phyloP scores from a whole-genome alignment of 352 stramenopile species.

The Globisporangium ultimum region DNA sequence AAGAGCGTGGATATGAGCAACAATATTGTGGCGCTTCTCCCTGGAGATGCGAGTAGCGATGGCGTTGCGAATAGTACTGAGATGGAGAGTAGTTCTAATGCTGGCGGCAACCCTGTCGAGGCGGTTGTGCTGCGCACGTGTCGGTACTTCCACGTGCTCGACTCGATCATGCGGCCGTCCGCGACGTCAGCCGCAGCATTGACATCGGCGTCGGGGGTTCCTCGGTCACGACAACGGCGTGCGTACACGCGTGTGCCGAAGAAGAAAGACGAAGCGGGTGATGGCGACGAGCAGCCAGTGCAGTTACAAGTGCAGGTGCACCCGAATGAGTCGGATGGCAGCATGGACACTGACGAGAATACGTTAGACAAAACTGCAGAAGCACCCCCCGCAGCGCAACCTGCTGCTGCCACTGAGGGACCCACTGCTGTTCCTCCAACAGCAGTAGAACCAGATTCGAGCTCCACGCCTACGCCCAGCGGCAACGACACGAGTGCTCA shows the following conservation, averaged over 20 bases:
- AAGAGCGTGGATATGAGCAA: constrained; percentile 12
- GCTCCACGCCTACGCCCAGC: no score
- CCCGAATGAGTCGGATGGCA: no score
- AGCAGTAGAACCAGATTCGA: neutral
- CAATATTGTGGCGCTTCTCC: no score
- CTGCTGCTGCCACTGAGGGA: no score
- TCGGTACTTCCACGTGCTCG: constrained; percentile 67
- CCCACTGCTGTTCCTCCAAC: no score
- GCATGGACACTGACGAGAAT: no score
- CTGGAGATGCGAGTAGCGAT: no score
- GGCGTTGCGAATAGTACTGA: neutral
- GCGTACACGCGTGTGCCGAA: neutral
- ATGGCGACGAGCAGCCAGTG: no score
- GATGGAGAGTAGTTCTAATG: neutral
- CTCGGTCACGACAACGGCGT: no score
- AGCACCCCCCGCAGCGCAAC: neutral
- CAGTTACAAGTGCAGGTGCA: no score
- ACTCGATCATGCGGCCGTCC: constrained; percentile 46
- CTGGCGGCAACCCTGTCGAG: constrained; percentile 25
- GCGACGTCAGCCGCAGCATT: constrained; percentile 14
- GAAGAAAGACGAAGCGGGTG: neutral
- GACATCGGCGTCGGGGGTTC: neutral
- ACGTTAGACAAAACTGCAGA: neutral
- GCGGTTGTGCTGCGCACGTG: constrained; percentile 57
- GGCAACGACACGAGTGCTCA: neutral